Evolutionary conservation across 306 rosid species (phyloP).

Genomic region (Cucurbita pepo): DNA sequence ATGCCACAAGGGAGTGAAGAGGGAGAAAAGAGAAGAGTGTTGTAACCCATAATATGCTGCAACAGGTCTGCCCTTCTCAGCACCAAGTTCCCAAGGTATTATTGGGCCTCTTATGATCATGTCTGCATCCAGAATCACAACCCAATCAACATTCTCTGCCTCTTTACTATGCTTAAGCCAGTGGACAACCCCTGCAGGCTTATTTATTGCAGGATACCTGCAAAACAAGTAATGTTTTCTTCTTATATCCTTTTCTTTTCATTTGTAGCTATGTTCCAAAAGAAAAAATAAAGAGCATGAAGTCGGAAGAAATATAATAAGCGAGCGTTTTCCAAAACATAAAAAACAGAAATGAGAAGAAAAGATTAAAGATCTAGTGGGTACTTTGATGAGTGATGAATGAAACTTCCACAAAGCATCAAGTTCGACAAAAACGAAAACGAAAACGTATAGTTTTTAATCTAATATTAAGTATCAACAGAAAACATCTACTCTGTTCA

Average conservation of each 20-base stretch:
- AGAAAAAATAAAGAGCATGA: neutral
- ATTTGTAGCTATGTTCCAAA: neutral
- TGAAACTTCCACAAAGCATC: neutral
- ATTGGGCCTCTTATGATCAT: slow-evolving; percentile 91
- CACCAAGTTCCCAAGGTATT: slow-evolving; percentile 95
- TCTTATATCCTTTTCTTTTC: neutral
- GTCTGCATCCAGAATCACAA: slow-evolving; percentile 93
- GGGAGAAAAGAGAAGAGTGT: neutral
- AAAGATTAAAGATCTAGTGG: neutral
- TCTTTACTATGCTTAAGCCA: slow-evolving; percentile 89
- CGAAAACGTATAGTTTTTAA: neutral
- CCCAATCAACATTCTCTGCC: slow-evolving; percentile 95
- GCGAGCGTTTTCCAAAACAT: too few relatives aligned
- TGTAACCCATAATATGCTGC: slow-evolving; percentile 86
- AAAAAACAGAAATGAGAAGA: too few relatives aligned
- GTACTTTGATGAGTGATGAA: neutral
- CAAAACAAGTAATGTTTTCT: slow-evolving; percentile 12
- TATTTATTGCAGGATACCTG: slow-evolving; percentile 99
- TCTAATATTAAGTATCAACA: neutral
- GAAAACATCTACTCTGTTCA: neutral
- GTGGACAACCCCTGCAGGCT: slow-evolving; percentile 93
- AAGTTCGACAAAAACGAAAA: neutral
- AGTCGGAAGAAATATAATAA: neutral
- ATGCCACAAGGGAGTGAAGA: neutral
- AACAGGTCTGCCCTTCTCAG: slow-evolving; percentile 91